Evolutionary conservation across 495 filamentous ascomycete genomes (phyloP).

Genomic region (Poronia punctata): DNA sequence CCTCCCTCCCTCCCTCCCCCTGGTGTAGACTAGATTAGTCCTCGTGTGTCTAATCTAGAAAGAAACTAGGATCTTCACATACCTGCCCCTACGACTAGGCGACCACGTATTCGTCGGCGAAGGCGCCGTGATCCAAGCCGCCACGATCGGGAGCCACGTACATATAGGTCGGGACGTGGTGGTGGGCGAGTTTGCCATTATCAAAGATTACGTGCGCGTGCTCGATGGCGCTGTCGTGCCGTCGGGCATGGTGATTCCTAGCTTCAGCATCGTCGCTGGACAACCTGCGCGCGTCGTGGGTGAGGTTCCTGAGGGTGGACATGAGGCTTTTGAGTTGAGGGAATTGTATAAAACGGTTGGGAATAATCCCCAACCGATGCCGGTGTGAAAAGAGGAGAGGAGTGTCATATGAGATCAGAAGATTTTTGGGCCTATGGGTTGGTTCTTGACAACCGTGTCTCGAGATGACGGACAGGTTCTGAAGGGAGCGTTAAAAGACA

Average conservation of each 20-base stretch:
- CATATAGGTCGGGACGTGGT: conserved; percentile 67
- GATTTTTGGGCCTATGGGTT: too few species aligned
- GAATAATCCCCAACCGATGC: conserved; percentile 38
- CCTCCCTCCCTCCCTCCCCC: neutral
- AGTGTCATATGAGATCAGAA: too few species aligned
- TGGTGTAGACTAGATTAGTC: neutral
- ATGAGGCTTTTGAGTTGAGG: conserved; percentile 52
- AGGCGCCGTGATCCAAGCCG: conserved; percentile 66
- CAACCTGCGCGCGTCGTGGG: conserved; percentile 75
- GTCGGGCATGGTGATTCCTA: conserved; percentile 82
- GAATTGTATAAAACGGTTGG: conserved; percentile 48
- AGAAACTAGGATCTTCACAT: conserved; percentile 54
- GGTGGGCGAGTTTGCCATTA: conserved; percentile 75
- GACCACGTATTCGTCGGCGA: conserved; percentile 87
- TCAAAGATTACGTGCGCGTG: conserved; percentile 84
- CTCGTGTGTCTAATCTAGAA: too few species aligned
- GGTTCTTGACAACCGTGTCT: too few species aligned
- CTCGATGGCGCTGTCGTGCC: conserved; percentile 78
- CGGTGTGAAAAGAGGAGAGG: too few species aligned
- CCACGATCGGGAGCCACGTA: conserved; percentile 72
- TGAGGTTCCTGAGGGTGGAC: conserved; percentile 73
- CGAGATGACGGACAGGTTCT: too few species aligned
- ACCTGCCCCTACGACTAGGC: conserved; percentile 82
- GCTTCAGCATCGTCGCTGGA: conserved; percentile 78
- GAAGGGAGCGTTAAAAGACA: too few species aligned